Evolutionary conservation across 2,329 filamentous ascomycete species (phyloP).

Genomic region (Neurospora crassa): DNA sequence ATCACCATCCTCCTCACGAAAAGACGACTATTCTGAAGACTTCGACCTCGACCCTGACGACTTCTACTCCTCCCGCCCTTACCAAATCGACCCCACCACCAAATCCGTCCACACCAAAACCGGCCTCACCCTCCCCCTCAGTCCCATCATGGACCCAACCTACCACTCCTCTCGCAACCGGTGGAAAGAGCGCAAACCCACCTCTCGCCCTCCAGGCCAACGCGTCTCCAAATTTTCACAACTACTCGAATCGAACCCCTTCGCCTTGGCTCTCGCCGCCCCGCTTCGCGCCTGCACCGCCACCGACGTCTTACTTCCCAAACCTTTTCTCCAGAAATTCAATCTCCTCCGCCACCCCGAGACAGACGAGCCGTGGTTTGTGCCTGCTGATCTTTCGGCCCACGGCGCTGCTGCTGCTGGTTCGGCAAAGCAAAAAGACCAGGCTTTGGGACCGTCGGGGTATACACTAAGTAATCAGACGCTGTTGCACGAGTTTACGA

Average conservation of each 20-base stretch:
- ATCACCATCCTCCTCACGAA: neutral
- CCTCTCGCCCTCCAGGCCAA: neutral
- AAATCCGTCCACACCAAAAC: neutral
- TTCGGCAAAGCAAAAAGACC: neutral
- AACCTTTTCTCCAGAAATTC: slow-evolving; percentile 55
- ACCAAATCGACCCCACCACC: neutral
- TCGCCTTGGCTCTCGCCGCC: slow-evolving; percentile 50
- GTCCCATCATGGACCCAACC: neutral
- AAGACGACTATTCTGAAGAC: neutral
- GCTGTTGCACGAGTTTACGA: slow-evolving; percentile 21
- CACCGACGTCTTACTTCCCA: slow-evolving; percentile 41
- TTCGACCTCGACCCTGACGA: neutral
- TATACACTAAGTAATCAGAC: slow-evolving; percentile 25
- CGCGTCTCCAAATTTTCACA: neutral
- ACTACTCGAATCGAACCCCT: neutral
- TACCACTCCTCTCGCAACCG: neutral
- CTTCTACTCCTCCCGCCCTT: neutral
- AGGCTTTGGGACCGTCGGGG: slow-evolving; percentile 12
- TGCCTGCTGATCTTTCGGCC: slow-evolving; percentile 29
- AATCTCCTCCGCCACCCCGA: slow-evolving; percentile 44
- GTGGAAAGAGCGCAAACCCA: neutral
- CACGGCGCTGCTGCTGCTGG: neutral
- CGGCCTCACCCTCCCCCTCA: neutral
- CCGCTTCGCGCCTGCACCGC: slow-evolving; percentile 47
- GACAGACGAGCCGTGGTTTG: slow-evolving; percentile 43